Conservation (phyloP, 208 protist species). For the Trypanosoma cruzi region DNA sequence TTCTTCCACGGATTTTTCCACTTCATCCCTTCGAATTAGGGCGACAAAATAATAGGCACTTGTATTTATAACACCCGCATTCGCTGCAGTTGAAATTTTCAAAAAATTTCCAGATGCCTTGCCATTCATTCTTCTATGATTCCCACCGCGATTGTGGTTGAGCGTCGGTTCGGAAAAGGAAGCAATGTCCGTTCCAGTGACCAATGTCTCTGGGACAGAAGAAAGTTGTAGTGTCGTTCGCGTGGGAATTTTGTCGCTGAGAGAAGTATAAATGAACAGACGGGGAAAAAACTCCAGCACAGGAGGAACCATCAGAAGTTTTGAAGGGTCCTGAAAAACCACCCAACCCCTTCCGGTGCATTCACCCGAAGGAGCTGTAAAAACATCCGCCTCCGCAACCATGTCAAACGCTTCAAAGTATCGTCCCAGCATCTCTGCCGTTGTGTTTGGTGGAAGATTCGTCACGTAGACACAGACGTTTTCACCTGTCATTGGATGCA, state of each 20-base stretch:
- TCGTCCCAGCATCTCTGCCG: conserved; percentile 68
- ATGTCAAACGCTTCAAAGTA: conserved; percentile 79
- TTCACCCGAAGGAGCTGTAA: conserved; percentile 31
- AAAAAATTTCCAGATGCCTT: neutral
- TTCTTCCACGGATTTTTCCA: conserved; percentile 46
- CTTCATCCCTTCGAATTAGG: conserved; percentile 46
- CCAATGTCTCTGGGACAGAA: neutral
- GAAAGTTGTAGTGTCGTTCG: conserved; percentile 27
- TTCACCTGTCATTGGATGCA: conserved; percentile 26
- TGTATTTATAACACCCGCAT: conserved; percentile 15
- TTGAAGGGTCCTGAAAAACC: conserved; percentile 56
- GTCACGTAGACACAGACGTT: conserved; percentile 69
- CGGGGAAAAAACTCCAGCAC: conserved; percentile 69
- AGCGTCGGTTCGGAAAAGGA: neutral
- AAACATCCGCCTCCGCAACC: conserved; percentile 72
- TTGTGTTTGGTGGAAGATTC: conserved; percentile 66
- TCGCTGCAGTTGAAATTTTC: conserved; percentile 4
- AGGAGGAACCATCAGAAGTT: conserved; percentile 52
- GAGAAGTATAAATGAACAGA: conserved; percentile 60
- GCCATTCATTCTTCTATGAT: conserved; percentile 9
- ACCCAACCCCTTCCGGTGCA: conserved; percentile 83
- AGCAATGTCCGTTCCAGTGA: neutral
- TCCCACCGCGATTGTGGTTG: neutral
- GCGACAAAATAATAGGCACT: conserved; percentile 40
- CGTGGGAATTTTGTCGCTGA: conserved; percentile 58